Evolutionary conservation across 2,329 filamentous ascomycete species (phyloP), one percentile per base, ranked within the genome.

Genomic region (Aspergillus flavus): DNA sequence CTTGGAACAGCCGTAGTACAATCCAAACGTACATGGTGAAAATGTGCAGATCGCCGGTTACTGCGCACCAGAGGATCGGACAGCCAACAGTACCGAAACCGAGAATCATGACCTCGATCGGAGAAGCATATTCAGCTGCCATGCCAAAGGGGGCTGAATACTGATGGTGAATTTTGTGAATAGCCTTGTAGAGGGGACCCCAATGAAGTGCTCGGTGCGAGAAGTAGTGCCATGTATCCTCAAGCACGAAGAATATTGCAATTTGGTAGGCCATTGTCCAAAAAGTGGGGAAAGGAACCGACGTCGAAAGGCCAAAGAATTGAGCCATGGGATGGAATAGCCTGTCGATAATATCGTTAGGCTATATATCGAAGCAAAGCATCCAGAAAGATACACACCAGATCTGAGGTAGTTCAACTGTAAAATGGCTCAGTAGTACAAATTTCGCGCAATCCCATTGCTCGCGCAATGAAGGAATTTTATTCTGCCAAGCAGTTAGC

Each of bases 211-310:
- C 87, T 71, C 95, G 93, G 83, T 99, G 95, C 70, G 88, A 89
- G 89, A 94, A 98, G 86, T 99, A 99, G 82, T 99, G 95, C 95
- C 95, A 99, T 69, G 94, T 84, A 80, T 99, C 95, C 80, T 99
- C 95, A 74, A 97, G 81, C 63, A 98, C 86, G 82, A 99, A 99
- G 86, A 98, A 96, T 76, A 98, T 85, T 65, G 89, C 87, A 70
- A 99, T 94, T 74, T 99, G 95, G 77, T 91, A 88, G 68, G 90
- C 91, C 85, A 99, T 98, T 74, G 89, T 97, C 82, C 86, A 91
- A 69, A 90, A 73, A 14, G 91, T 84, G 39, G 95, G 95, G 84
- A 99, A 99, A 11, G 94, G 95, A 56, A 97, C 92, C 66, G 88
- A 87, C 69, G 92, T 97, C 63, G 89, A 85, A 80, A 99, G 90